Conservation (phyloP, 495 filamentous ascomycete species). For the Tuber indicum region DNA sequence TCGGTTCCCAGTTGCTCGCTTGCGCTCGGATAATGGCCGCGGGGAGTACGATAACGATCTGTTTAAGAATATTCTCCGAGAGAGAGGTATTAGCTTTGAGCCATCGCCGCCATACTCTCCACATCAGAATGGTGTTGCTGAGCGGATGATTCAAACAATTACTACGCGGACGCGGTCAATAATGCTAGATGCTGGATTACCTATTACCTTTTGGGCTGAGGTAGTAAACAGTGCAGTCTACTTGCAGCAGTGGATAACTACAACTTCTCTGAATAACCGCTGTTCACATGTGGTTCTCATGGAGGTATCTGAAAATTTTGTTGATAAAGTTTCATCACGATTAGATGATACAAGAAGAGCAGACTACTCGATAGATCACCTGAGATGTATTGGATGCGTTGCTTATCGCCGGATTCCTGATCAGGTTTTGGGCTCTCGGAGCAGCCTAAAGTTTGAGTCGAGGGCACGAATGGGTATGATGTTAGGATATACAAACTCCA, state of each 20-base stretch:
- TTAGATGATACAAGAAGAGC: too few species aligned
- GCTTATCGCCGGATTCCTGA: too few species aligned
- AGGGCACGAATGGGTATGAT: too few species aligned
- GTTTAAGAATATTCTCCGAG: not conserved
- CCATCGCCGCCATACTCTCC: not conserved
- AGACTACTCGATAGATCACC: too few species aligned
- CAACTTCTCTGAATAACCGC: not conserved
- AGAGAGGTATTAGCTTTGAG: not conserved
- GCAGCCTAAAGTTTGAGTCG: too few species aligned
- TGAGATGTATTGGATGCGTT: too few species aligned
- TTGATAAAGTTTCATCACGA: accelerated
- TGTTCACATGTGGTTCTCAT: too few species aligned
- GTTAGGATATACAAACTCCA: too few species aligned
- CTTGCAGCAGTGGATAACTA: not conserved
- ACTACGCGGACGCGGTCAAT: not conserved
- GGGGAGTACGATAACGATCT: not conserved
- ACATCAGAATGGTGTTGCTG: not conserved
- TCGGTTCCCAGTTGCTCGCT: not conserved
- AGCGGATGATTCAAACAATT: not conserved
- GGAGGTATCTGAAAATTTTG: too few species aligned
- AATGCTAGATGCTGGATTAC: not conserved
- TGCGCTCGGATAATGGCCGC: not conserved
- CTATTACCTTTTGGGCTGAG: not conserved
- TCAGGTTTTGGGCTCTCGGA: too few species aligned
- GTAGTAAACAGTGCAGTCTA: not conserved